phyloP scores from a whole-genome alignment of 345 rosid genomes.

The Eucalyptus virginea region DNA sequence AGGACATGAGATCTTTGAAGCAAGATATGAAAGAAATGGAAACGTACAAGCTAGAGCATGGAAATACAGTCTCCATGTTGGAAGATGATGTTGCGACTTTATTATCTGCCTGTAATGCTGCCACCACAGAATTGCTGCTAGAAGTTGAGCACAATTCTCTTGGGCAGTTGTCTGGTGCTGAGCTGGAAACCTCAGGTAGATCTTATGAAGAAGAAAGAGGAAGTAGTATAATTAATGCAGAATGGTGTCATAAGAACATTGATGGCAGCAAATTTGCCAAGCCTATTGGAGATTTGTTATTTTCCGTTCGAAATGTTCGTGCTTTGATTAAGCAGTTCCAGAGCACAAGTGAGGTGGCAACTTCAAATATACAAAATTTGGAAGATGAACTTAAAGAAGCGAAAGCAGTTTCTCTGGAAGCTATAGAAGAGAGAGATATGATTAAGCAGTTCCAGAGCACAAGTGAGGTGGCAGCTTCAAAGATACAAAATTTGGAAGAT shows the following conservation, averaged over 20 bases:
- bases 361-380: constrained; percentile 41
- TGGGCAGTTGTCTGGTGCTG: constrained; percentile 24
- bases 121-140: constrained; percentile 38
- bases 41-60: constrained; percentile 34
- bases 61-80: constrained; percentile 21
- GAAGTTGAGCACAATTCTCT: constrained; percentile 37
- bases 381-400: constrained; percentile 33
- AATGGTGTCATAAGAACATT: constrained; percentile 9
- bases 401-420: constrained; percentile 16
- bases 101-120: constrained; percentile 49
- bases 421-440: constrained; percentile 38
- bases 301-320: constrained; percentile 26
- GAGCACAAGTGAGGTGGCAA: constrained; percentile 38
- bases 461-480: constrained; percentile 29
- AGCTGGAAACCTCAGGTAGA: constrained; percentile 20
- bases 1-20: constrained; percentile 41
- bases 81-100: constrained; percentile 34
- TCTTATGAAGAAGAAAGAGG: constrained; percentile 12
- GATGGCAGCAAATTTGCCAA: constrained; percentile 17
- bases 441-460: constrained; percentile 41
- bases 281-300: constrained; percentile 29
- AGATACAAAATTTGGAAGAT: constrained; percentile 49
- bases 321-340: constrained; percentile 32
- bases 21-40: constrained; percentile 32
- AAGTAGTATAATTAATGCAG: constrained; percentile 13